Evolutionary conservation across 306 rosid species (phyloP).

Genomic region (Fragaria nilgerrensis): DNA sequence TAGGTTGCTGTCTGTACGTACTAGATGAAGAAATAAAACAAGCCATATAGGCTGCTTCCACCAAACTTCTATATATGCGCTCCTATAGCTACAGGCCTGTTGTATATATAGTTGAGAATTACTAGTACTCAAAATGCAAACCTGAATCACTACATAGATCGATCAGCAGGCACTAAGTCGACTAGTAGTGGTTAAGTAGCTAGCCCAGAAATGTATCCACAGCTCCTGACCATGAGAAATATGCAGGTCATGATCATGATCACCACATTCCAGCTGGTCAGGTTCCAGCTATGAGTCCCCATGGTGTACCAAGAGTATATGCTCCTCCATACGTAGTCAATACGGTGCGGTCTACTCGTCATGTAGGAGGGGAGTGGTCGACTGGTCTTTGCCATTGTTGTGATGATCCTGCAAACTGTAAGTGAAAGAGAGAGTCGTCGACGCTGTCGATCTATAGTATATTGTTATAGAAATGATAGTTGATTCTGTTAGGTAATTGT

Average conservation of each 20-base stretch:
- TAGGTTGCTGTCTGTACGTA: no score
- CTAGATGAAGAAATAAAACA: no score
- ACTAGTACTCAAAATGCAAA: not conserved
- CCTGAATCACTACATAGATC: not conserved
- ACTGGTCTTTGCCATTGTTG: conserved; percentile 61
- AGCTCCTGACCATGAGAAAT: conserved; percentile 27
- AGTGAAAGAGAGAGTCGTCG: not conserved
- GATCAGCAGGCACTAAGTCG: not conserved
- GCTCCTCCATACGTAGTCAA: conserved; percentile 27
- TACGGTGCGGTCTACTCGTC: not conserved
- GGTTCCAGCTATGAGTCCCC: conserved; percentile 24
- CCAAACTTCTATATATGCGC: not conserved
- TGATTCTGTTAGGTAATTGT: not conserved
- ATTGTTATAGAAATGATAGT: not conserved
- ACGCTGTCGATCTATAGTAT: no score
- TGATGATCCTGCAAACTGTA: conserved; percentile 61
- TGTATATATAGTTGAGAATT: not conserved
- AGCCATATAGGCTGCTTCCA: not conserved
- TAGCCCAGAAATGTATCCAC: conserved; percentile 34
- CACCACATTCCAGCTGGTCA: conserved; percentile 11
- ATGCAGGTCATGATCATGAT: conserved; percentile 20
- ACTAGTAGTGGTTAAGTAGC: not conserved
- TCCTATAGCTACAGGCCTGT: not conserved
- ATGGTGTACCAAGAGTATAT: conserved; percentile 27
- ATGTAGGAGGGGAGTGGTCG: conserved; percentile 44